phyloP scores from a whole-genome alignment of 2,329 filamentous ascomycete genomes.

The Gliomastix tumulicola region DNA sequence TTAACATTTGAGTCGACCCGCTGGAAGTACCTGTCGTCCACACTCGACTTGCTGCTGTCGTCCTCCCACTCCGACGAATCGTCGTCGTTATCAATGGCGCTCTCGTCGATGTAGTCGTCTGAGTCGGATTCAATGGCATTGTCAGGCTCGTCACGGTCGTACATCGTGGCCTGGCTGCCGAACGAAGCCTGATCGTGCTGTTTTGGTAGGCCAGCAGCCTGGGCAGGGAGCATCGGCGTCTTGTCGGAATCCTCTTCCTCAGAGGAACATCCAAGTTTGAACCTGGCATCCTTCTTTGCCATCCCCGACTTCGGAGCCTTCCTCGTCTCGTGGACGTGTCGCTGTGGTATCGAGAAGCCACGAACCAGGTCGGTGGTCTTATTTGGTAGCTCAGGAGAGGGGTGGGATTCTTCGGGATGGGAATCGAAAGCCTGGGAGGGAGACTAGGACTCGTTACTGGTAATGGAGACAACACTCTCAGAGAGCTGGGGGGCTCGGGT shows the following conservation, averaged over 20 bases:
- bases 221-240: conserved; percentile 42
- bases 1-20: conserved; percentile 84
- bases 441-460: conserved; percentile 33
- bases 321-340: conserved; percentile 39
- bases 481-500: no score
- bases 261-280: conserved; percentile 51
- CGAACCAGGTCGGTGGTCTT: conserved; percentile 63
- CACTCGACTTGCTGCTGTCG: conserved; percentile 75
- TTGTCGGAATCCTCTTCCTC: conserved; percentile 74
- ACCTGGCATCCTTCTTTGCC: conserved; percentile 42
- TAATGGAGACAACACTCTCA: no score
- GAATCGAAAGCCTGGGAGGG: conserved; percentile 55
- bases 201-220: conserved; percentile 28
- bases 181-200: conserved; percentile 78
- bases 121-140: conserved; percentile 50
- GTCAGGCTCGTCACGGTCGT: conserved; percentile 56
- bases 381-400: conserved; percentile 17
- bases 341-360: conserved; percentile 74
- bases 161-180: conserved; percentile 68
- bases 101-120: conserved; percentile 71
- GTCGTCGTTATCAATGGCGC: conserved; percentile 72
- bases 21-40: conserved; percentile 80
- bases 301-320: conserved; percentile 33
- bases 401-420: conserved; percentile 17
- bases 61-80: conserved; percentile 54